Conservation (phyloP, 2,329 filamentous ascomycete genomes). For the Biscogniauxia sp. region DNA sequence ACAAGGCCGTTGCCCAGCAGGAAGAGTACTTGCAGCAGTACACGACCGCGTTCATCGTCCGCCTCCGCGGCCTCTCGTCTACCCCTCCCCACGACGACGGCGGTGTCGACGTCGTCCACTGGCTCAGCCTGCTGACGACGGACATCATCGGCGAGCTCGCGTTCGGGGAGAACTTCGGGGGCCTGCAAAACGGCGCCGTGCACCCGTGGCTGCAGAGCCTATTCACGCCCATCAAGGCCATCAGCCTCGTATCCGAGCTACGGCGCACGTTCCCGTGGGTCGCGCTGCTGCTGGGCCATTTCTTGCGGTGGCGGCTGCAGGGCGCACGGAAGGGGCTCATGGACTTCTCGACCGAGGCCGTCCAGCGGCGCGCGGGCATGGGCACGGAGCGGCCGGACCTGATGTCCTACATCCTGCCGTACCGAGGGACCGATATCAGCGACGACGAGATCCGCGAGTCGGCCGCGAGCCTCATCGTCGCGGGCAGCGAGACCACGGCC, state of each 20-base stretch:
- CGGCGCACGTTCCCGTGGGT: conserved; percentile 1
- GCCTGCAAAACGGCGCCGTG: conserved; percentile 4
- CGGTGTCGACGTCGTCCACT: conserved; percentile 14
- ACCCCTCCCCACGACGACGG: background rate
- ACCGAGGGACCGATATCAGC: conserved; percentile 8
- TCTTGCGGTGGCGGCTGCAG: conserved; percentile 1
- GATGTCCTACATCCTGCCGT: conserved; percentile 9
- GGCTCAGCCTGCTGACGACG: conserved; percentile 12
- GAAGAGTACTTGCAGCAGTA: conserved; percentile 5
- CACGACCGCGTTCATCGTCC: conserved; percentile 3
- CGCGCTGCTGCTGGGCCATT: background rate
- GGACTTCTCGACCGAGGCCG: background rate
- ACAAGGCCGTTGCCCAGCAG: conserved; percentile 11
- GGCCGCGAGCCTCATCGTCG: conserved; percentile 33
- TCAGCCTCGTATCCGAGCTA: conserved; percentile 9
- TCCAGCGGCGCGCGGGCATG: conserved; percentile 1
- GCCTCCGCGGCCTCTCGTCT: conserved; percentile 1
- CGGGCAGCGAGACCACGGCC: conserved; percentile 46
- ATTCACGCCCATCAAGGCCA: conserved; percentile 6
- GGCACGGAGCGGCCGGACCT: conserved; percentile 8
- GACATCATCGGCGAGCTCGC: conserved; percentile 18
- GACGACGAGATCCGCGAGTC: conserved; percentile 10
- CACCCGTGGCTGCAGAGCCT: conserved; percentile 10
- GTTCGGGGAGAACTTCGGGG: conserved; percentile 16
- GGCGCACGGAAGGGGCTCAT: background rate